A percentile compares a stretch with the other conserved stretches of the same genome.
Conservation (phyloP, 306 rosid species). For the Clitoria ternatea region DNA sequence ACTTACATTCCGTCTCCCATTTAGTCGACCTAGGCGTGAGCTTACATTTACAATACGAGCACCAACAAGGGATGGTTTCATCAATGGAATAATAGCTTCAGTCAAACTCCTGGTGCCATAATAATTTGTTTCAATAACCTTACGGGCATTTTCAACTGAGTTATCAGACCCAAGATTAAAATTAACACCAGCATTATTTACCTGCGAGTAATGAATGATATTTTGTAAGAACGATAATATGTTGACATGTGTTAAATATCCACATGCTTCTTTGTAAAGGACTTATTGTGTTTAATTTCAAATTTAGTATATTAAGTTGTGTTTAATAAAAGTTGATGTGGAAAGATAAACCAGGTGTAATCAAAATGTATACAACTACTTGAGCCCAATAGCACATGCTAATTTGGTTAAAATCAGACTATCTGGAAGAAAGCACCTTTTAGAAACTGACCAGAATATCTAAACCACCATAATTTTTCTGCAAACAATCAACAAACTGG, state of each 20-base stretch:
- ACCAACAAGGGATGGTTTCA: conserved; percentile 34
- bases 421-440: neutral
- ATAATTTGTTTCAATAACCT: conserved; percentile 33
- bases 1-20: conserved; percentile 87
- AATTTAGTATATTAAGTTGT: neutral
- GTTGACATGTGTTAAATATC: neutral
- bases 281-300: neutral
- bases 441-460: conserved; percentile 73
- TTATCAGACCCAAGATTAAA: conserved; percentile 39
- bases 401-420: neutral
- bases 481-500: conserved; percentile 66
- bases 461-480: conserved; percentile 68
- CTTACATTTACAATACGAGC: conserved; percentile 34
- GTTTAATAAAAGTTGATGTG: neutral
- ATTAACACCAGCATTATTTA: conserved; percentile 39
- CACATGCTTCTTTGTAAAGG: neutral
- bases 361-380: neutral
- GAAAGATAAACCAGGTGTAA: neutral
- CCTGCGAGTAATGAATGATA: conserved; percentile 17
- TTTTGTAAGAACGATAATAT: conserved; percentile 20
- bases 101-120: conserved; percentile 27
- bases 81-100: conserved; percentile 31
- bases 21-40: conserved; percentile 60
- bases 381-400: conserved; percentile 1
- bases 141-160: conserved; percentile 33